Conservation (phyloP, 139 green algal genomes). For the Tetraselmis chui region DNA sequence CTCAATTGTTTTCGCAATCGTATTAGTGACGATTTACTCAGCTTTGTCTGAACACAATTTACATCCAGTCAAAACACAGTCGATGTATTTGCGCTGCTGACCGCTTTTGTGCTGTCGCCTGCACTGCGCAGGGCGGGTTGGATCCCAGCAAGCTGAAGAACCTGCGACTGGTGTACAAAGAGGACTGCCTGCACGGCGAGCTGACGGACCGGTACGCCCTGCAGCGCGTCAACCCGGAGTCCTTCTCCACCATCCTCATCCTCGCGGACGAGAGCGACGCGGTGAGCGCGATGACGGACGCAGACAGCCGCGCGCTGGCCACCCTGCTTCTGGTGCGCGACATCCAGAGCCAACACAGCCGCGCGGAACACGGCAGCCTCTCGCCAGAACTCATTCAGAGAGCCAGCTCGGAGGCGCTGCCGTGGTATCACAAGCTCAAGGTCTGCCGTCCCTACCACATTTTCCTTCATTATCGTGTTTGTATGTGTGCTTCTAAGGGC, state of each 20-base stretch:
- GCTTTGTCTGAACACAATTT: too few species aligned
- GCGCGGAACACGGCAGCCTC: neutral
- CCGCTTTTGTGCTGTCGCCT: constrained; percentile 1
- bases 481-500: too few species aligned
- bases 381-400: neutral
- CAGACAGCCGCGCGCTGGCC: constrained; percentile 36
- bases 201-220: constrained; percentile 34
- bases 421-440: neutral
- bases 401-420: neutral
- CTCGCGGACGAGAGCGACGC: constrained; percentile 33
- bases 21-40: too few species aligned
- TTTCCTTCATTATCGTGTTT: too few species aligned
- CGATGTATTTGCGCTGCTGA: neutral
- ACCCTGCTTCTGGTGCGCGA: constrained; percentile 51
- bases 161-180: constrained; percentile 32
- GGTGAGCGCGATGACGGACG: constrained; percentile 27
- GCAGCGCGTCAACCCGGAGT: constrained; percentile 33
- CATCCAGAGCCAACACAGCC: constrained; percentile 29
- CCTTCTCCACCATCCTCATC: constrained; percentile 46
- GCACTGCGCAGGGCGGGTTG: constrained; percentile 10
- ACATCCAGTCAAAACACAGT: too few species aligned
- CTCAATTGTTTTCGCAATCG: too few species aligned
- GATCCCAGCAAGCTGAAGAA: constrained; percentile 31
- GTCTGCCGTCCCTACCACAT: too few species aligned
- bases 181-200: constrained; percentile 31